phyloP scores from a whole-genome alignment of 1,139 yeast species.

The Hemisphaericaspora xylanilytica region DNA sequence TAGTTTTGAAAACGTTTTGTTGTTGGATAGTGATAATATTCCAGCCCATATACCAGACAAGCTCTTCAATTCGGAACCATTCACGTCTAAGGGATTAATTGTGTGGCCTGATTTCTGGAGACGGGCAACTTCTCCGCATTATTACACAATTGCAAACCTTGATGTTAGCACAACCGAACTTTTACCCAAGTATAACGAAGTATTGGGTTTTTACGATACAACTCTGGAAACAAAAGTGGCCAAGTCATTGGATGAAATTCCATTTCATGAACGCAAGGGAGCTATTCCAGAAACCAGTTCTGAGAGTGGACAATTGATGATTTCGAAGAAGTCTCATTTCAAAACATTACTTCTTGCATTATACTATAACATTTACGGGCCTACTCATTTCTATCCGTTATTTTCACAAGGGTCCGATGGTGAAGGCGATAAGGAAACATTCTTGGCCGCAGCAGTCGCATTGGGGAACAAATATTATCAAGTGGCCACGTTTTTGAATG shows the following conservation, averaged over 20 bases:
- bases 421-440: slow-evolving; percentile 90
- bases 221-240: not conserved
- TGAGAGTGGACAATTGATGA: slow-evolving; percentile 79
- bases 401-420: slow-evolving; percentile 84
- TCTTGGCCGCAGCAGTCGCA: slow-evolving; percentile 74
- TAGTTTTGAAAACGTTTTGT: slow-evolving; percentile 71
- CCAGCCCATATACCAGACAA: slow-evolving; percentile 58
- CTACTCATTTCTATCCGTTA: slow-evolving; percentile 75
- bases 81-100: slow-evolving; percentile 32
- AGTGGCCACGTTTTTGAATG: slow-evolving; percentile 56
- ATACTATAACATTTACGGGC: slow-evolving; percentile 80
- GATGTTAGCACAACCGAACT: slow-evolving; percentile 24
- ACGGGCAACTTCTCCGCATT: slow-evolving; percentile 44
- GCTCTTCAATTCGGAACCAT: slow-evolving; percentile 31
- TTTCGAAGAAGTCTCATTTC: slow-evolving; percentile 64
- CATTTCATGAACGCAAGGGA: slow-evolving; percentile 66
- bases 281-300: slow-evolving; percentile 78
- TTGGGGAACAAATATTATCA: slow-evolving; percentile 61
- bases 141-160: slow-evolving; percentile 38
- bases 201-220: slow-evolving; percentile 20
- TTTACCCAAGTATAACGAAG: slow-evolving; percentile 33
- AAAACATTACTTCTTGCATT: slow-evolving; percentile 64
- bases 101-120: slow-evolving; percentile 53
- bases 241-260: slow-evolving; percentile 28
- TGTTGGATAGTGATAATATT: slow-evolving; percentile 75